Evolutionary conservation across 306 rosid species (phyloP).

Genomic region (Begonia masoniana): DNA sequence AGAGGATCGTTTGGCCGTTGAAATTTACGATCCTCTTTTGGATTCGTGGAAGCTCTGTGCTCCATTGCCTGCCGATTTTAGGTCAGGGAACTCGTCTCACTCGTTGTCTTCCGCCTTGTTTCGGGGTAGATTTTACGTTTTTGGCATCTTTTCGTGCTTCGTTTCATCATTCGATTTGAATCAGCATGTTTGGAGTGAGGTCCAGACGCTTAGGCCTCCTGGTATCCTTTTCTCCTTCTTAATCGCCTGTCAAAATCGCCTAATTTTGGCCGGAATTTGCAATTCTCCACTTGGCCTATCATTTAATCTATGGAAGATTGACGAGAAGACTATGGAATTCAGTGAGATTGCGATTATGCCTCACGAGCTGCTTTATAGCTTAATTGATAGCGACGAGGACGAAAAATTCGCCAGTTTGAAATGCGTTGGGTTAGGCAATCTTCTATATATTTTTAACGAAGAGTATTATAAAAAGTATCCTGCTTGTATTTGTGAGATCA

Average conservation of each 20-base stretch:
- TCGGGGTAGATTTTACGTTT: constrained; percentile 34
- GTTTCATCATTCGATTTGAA: constrained; percentile 49
- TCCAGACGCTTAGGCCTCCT: constrained; percentile 52
- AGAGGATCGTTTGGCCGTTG: constrained; percentile 63
- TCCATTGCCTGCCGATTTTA: constrained; percentile 58
- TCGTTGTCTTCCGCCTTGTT: constrained; percentile 66
- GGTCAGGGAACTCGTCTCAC: constrained; percentile 58
- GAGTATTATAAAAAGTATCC: constrained; percentile 60
- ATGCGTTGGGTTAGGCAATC: constrained; percentile 68
- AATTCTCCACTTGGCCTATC: constrained; percentile 29
- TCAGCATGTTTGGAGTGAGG: constrained; percentile 43
- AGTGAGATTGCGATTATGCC: constrained; percentile 62
- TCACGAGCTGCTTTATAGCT: constrained; percentile 33
- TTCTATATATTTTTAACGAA: constrained; percentile 66
- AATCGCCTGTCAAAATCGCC: constrained; percentile 37
- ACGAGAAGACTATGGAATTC: constrained; percentile 51
- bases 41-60: constrained; percentile 47
- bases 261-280: constrained; percentile 63
- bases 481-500: constrained; percentile 67
- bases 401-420: constrained; percentile 75
- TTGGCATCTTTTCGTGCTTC: constrained; percentile 58
- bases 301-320: constrained; percentile 58
- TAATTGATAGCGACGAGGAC: constrained; percentile 70
- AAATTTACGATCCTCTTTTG: constrained; percentile 43
- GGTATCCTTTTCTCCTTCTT: constrained; percentile 63